Evolutionary conservation across 176 grass and related monocot species (phyloP), one percentile per base, ranked within the genome.

Genomic region (Phragmites australis): DNA sequence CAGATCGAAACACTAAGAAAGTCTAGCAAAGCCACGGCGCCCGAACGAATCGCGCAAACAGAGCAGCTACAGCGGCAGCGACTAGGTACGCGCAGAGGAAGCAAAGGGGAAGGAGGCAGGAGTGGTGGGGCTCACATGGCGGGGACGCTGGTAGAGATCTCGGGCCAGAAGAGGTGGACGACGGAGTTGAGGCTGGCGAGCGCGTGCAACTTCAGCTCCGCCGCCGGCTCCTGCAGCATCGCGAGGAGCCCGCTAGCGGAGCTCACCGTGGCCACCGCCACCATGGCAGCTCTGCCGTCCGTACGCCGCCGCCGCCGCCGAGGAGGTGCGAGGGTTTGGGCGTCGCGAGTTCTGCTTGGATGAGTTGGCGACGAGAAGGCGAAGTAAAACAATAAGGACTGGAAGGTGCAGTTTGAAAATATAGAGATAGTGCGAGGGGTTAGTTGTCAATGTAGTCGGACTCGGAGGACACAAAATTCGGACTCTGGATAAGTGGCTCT

Each of bases 61-160:
- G 43, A 62, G 76, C 56, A 70, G 19, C 44, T 57, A 39, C 26
- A 40, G 62, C 25, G 37, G 44, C 69, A 52, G 37, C 6, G 55
- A 49, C 53, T 30, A 53, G 34, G 64, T 13, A 70, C n/a, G 1
- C 6, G 47, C 37, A 27, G 44, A 15, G 37, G 23, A 61, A 76
- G 29, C 1, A 29, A 55, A 71, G 9, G 17, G 0, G 17, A 14
- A 45, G 5, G 19, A 29, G 25, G 48, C 59, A 58, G 63, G 48
- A 51, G 27, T 1, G 2, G 21, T 9, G 10, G 44, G n/a, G 13
- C 97, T 93, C 86, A 96, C 97, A 99, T 96, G 62, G 86, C 82
- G 31, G 93, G 97, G 13, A 99, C 91, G 82, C 88, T 91, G 79
- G 97, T 96, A 87, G 97, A 99, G 90, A 99, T 99, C 93, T 99